A percentile compares a stretch with the other conserved stretches of the same genome.
Evolutionary conservation across 2,329 filamentous ascomycete species (phyloP).

Genomic region (Periconia digitata): DNA sequence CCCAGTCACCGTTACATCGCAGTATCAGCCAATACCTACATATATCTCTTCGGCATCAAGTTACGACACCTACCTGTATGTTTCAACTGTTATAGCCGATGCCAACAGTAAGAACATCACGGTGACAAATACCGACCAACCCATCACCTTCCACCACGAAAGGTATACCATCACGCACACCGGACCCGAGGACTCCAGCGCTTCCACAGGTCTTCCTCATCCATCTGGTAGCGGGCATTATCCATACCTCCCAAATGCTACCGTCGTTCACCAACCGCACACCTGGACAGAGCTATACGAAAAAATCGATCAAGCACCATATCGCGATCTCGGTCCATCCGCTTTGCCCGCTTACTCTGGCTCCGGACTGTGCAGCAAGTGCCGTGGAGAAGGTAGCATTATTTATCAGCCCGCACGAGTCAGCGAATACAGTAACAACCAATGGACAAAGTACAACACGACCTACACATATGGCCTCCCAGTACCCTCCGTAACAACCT

Average conservation of each 20-base stretch:
- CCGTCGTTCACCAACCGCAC: constrained; percentile 11
- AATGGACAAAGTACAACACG: constrained; percentile 28
- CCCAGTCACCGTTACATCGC: constrained; percentile 33
- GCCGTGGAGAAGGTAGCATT: constrained; percentile 13
- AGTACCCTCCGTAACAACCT: constrained; percentile 29
- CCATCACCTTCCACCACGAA: constrained; percentile 30
- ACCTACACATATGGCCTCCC: constrained; percentile 27
- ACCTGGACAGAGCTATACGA: constrained; percentile 36
- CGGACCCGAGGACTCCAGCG: constrained; percentile 4
- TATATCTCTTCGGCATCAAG: constrained; percentile 15
- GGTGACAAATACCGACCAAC: constrained; percentile 29
- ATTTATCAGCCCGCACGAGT: constrained; percentile 26
- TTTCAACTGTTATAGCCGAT: constrained; percentile 32
- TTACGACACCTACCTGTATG: constrained; percentile 22
- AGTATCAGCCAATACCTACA: constrained; percentile 35
- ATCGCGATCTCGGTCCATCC: constrained; percentile 32
- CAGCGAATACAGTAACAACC: constrained; percentile 34
- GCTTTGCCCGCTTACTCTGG: constrained; percentile 30
- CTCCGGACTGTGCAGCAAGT: constrained; percentile 27
- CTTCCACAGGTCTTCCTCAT: constrained; percentile 5
- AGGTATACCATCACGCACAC: constrained; percentile 27
- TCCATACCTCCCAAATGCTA: constrained; percentile 18
- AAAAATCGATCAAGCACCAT: constrained; percentile 28
- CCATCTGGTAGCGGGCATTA: constrained; percentile 10
- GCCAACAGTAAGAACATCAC: constrained; percentile 26